phyloP scores from a whole-genome alignment of 2,329 filamentous ascomycete genomes.

The Lizonia empirigonia region DNA sequence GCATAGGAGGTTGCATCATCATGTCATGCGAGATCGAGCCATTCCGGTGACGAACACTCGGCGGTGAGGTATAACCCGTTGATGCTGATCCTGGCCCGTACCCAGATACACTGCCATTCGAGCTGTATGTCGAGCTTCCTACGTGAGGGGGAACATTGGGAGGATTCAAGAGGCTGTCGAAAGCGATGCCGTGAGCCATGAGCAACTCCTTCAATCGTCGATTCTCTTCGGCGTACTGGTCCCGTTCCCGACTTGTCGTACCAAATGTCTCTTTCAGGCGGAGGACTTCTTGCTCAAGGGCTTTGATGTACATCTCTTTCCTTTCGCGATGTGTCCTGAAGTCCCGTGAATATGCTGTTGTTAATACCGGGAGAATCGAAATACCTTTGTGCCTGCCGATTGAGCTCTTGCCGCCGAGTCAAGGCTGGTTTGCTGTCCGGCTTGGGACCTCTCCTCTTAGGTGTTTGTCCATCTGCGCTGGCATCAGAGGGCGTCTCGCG shows the following conservation, averaged over 20 bases:
- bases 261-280: constrained; percentile 86
- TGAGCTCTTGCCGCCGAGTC: constrained; percentile 89
- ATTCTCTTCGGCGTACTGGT: constrained; percentile 79
- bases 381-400: constrained; percentile 93
- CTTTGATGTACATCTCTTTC: constrained; percentile 95
- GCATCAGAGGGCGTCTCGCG: constrained; percentile 9
- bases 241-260: constrained; percentile 74
- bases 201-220: constrained; percentile 70
- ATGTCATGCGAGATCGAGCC: constrained; percentile 39
- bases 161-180: constrained; percentile 53
- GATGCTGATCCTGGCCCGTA: constrained; percentile 58
- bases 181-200: constrained; percentile 62
- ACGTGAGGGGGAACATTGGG: constrained; percentile 43
- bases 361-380: neutral
- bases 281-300: constrained; percentile 87
- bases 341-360: constrained; percentile 20
- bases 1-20: constrained; percentile 26
- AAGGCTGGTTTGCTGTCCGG: constrained; percentile 94
- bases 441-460: constrained; percentile 91
- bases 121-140: constrained; percentile 51
- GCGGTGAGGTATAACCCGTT: constrained; percentile 55
- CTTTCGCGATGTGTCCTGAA: constrained; percentile 90
- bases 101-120: constrained; percentile 65
- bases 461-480: constrained; percentile 73
- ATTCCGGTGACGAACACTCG: constrained; percentile 38